A percentile compares a stretch with the other conserved stretches of the same genome.
These are phyloP conservation scores for Comarum palustre DNA, from an alignment of 306 rosid genomes.

Conservation along the genomic window DNA sequence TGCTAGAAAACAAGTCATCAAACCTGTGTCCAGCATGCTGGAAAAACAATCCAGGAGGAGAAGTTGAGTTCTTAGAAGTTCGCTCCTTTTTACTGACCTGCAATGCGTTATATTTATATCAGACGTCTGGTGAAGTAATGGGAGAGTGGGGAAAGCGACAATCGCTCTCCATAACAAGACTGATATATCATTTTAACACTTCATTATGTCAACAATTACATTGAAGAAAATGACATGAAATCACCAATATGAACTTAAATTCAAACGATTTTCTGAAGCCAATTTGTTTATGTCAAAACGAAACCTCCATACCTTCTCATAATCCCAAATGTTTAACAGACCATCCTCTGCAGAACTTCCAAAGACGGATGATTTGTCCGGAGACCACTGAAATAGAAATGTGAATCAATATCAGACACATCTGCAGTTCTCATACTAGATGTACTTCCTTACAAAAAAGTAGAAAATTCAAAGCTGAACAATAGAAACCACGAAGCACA, in stretches of 20 bases:
- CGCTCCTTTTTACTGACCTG: constrained; percentile 87
- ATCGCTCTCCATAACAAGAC: not conserved
- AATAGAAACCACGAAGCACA: not conserved
- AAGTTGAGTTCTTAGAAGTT: constrained; percentile 49
- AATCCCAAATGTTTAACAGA: constrained; percentile 89
- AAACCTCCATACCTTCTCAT: constrained; percentile 63
- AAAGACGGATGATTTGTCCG: constrained; percentile 91
- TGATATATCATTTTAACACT: not conserved
- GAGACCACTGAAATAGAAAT: constrained; percentile 80
- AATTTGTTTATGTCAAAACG: not conserved
- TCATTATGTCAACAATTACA: not conserved
- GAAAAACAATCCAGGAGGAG: constrained; percentile 87
- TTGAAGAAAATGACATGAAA: not conserved
- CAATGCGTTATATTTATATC: constrained; percentile 12
- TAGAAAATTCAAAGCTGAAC: not conserved
- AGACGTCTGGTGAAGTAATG: not conserved
- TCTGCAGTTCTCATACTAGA: constrained; percentile 12
- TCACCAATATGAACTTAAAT: not conserved
- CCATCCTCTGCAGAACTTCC: constrained; percentile 99
- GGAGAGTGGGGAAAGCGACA: not conserved
- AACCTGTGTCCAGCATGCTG: constrained; percentile 99
- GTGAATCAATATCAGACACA: not conserved
- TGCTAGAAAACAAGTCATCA: too few species aligned
- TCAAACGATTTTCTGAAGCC: not conserved
- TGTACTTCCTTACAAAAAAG: not conserved